A percentile compares a stretch with the other conserved stretches of the same genome.
phyloP scores from a whole-genome alignment of 2,329 filamentous ascomycete species.

The Trichoderma sp. region DNA sequence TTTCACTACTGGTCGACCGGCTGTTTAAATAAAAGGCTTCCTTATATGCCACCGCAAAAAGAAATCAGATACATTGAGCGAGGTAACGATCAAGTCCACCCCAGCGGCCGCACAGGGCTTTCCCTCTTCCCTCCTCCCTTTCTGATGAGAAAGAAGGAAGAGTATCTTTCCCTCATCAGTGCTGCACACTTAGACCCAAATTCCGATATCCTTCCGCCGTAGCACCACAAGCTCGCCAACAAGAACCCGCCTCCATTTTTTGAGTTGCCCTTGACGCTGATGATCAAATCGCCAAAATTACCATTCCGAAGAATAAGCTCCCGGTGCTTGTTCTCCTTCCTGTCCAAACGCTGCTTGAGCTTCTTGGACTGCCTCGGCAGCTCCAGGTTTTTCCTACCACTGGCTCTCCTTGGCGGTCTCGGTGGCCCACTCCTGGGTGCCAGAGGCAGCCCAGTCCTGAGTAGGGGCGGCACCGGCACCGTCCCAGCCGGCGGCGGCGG shows the following conservation, averaged over 20 bases:
- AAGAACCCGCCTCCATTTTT: slow-evolving; percentile 31
- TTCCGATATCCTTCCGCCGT: slow-evolving; percentile 22
- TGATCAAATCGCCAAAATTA: slow-evolving; percentile 28
- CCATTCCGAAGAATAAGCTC: slow-evolving; percentile 27
- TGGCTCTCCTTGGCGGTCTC: slow-evolving; percentile 59
- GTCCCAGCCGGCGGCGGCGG: slow-evolving; percentile 59
- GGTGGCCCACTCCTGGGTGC: slow-evolving; percentile 71
- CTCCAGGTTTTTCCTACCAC: slow-evolving; percentile 49
- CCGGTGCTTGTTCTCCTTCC: neutral
- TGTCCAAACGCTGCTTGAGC: slow-evolving; percentile 6
- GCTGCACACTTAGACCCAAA: slow-evolving; percentile 64
- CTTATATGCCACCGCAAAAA: slow-evolving; percentile 30
- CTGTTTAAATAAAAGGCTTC: slow-evolving; percentile 36
- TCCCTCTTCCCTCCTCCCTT: slow-evolving; percentile 67
- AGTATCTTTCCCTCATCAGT: slow-evolving; percentile 99
- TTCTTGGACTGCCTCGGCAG: neutral
- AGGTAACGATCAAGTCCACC: slow-evolving; percentile 89
- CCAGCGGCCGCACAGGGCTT: slow-evolving; percentile 94
- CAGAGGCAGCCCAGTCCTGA: slow-evolving; percentile 67
- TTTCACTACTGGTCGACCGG: slow-evolving; percentile 32
- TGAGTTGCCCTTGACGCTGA: neutral
- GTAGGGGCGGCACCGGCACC: slow-evolving; percentile 47
- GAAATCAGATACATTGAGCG: slow-evolving; percentile 47
- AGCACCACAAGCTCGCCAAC: slow-evolving; percentile 33
- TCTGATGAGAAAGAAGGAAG: slow-evolving; percentile 42